phyloP scores from a whole-genome alignment of 2,329 filamentous ascomycete genomes.

The Boeremia lycopersici region DNA sequence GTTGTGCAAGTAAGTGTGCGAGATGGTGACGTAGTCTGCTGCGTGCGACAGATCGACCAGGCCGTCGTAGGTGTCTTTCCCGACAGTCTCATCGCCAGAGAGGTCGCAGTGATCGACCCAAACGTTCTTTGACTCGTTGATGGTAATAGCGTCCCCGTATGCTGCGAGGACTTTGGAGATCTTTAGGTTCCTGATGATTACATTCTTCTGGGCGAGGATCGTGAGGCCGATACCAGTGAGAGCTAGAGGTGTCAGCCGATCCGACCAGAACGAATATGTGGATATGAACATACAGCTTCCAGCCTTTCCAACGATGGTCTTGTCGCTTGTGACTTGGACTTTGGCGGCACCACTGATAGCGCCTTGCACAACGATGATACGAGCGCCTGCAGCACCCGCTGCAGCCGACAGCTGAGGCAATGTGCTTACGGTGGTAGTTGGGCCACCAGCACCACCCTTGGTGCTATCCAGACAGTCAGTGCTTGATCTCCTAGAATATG shows the following conservation, averaged over 20 bases:
- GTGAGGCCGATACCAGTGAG: constrained; percentile 56
- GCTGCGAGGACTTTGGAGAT: constrained; percentile 61
- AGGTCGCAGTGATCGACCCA: constrained; percentile 71
- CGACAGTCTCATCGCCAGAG: constrained; percentile 51
- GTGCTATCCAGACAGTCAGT: constrained; percentile 43
- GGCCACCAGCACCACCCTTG: constrained; percentile 59
- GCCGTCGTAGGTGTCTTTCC: constrained; percentile 36
- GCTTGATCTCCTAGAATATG: too few relatives aligned
- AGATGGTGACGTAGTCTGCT: constrained; percentile 65
- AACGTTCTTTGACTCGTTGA: constrained; percentile 61
- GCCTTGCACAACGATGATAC: constrained; percentile 33
- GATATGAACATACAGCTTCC: constrained; percentile 44
- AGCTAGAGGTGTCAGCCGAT: constrained; percentile 46
- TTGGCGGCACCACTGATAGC: constrained; percentile 34
- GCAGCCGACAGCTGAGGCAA: constrained; percentile 58
- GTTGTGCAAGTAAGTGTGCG: constrained; percentile 57
- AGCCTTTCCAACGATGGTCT: constrained; percentile 46
- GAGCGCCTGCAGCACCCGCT: constrained; percentile 40
- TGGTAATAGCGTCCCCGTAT: constrained; percentile 64
- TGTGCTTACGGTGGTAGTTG: constrained; percentile 60
- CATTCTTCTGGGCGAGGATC: constrained; percentile 60
- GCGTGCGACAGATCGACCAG: constrained; percentile 67
- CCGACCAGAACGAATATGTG: background rate
- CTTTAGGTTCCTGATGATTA: constrained; percentile 68
- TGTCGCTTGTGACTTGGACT: constrained; percentile 25